These are phyloP conservation scores for Terana coerulea DNA, from an alignment of 768 basidiomycete genomes.

Conservation along the genomic window DNA sequence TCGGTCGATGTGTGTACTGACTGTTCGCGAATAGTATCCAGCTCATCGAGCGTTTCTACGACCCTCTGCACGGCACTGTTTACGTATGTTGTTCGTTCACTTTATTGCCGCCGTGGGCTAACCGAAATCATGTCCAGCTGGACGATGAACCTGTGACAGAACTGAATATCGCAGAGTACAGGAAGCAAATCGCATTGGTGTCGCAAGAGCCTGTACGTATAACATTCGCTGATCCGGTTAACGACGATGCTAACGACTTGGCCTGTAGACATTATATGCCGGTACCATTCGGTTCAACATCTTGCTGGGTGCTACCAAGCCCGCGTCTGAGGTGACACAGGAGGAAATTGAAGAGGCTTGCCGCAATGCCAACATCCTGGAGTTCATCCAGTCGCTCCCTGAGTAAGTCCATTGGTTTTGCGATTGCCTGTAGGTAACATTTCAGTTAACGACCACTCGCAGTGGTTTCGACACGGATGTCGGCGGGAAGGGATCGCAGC, in stretches of 20 bases:
- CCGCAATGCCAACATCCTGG: slow-evolving; percentile 84
- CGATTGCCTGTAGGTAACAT: too few species aligned
- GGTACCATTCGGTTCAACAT: slow-evolving; percentile 91
- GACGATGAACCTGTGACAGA: slow-evolving; percentile 74
- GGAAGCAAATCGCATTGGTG: slow-evolving; percentile 84
- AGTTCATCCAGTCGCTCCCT: slow-evolving; percentile 83
- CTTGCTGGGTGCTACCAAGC: slow-evolving; percentile 79
- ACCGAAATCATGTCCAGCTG: slow-evolving; percentile 29
- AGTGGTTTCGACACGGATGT: slow-evolving; percentile 92
- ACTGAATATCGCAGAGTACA: slow-evolving; percentile 82
- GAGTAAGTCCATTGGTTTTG: slow-evolving; percentile 43
- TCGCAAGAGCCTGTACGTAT: slow-evolving; percentile 69
- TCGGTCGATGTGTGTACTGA: neutral
- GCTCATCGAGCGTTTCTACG: slow-evolving; percentile 84
- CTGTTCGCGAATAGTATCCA: slow-evolving; percentile 46
- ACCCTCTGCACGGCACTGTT: slow-evolving; percentile 68
- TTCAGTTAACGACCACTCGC: slow-evolving; percentile 12
- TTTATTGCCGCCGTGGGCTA: neutral
- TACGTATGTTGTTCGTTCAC: slow-evolving; percentile 35
- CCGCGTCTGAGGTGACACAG: slow-evolving; percentile 73
- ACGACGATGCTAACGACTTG: neutral
- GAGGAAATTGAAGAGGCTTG: slow-evolving; percentile 85
- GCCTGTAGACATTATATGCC: slow-evolving; percentile 63
- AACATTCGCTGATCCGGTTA: neutral
- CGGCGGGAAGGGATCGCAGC: slow-evolving; percentile 85